phyloP scores from a whole-genome alignment of 176 grass and related monocot species.

The Carex cristatella region DNA sequence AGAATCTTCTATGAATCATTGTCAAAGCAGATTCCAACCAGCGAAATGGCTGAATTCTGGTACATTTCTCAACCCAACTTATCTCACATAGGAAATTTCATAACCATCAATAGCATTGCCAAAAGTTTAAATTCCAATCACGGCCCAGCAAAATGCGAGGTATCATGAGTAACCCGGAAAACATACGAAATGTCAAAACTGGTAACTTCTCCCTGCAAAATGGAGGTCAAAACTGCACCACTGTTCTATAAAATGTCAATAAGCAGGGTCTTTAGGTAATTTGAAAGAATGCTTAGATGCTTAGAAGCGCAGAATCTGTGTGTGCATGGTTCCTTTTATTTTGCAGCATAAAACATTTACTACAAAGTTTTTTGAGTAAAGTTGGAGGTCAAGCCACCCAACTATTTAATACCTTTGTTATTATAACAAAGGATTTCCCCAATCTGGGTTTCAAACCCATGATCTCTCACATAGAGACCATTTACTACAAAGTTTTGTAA shows the following conservation, averaged over 20 bases:
- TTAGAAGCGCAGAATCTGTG: not conserved
- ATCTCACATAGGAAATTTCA: not conserved
- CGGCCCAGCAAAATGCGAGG: not conserved
- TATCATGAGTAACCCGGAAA: not conserved
- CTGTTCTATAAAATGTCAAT: not conserved
- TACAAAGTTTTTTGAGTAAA: too few relatives aligned
- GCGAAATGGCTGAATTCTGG: conserved; percentile 94
- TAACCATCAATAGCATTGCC: not conserved
- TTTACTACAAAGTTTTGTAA: not conserved
- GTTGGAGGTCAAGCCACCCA: too few relatives aligned
- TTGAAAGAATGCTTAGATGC: not conserved
- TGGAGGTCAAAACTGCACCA: not conserved
- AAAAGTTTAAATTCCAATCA: not conserved
- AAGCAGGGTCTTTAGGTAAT: not conserved
- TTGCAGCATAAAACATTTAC: not conserved
- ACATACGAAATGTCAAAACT: not conserved
- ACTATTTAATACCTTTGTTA: too few relatives aligned
- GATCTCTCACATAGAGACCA: too few relatives aligned
- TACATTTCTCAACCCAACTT: conserved; percentile 17
- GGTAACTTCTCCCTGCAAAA: not conserved
- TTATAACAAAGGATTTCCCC: too few relatives aligned
- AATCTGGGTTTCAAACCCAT: too few relatives aligned
- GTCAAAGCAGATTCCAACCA: conserved; percentile 84
- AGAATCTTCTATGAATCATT: conserved; percentile 93
- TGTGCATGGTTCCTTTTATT: not conserved